These are phyloP conservation scores for Fulvia fulva DNA, from an alignment of 2,329 filamentous ascomycete genomes.

Conservation along the genomic window DNA sequence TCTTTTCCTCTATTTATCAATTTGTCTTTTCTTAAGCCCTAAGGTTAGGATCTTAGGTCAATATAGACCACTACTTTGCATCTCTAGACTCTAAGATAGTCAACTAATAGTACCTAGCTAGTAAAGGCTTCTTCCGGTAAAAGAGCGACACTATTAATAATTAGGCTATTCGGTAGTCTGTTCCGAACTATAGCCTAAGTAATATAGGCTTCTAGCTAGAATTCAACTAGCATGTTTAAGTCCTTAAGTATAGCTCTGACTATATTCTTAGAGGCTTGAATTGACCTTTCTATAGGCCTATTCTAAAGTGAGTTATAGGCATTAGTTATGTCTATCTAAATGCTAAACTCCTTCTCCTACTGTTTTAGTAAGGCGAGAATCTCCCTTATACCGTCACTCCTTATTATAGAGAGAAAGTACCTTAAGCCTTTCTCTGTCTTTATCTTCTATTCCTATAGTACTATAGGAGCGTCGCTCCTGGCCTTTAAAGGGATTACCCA, in stretches of 20 bases:
- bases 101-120: background rate
- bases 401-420: background rate
- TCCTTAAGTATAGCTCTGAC: background rate
- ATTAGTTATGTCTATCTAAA: background rate
- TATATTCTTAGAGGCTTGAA: background rate
- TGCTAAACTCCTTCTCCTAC: background rate
- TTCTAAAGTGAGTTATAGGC: background rate
- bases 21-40: background rate
- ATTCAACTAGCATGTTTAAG: background rate
- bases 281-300: background rate
- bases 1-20: background rate
- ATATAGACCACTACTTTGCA: background rate
- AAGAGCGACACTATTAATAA: background rate
- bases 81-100: background rate
- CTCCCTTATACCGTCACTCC: background rate
- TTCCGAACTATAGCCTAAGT: background rate
- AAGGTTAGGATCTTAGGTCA: background rate
- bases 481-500: background rate
- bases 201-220: background rate
- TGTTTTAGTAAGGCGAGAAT: background rate
- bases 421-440: background rate
- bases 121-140: background rate
- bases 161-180: background rate
- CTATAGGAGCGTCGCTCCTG: background rate
- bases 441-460: background rate